These are phyloP conservation scores for Gossypium australe DNA, from an alignment of 345 rosid genomes.

Conservation along the genomic window DNA sequence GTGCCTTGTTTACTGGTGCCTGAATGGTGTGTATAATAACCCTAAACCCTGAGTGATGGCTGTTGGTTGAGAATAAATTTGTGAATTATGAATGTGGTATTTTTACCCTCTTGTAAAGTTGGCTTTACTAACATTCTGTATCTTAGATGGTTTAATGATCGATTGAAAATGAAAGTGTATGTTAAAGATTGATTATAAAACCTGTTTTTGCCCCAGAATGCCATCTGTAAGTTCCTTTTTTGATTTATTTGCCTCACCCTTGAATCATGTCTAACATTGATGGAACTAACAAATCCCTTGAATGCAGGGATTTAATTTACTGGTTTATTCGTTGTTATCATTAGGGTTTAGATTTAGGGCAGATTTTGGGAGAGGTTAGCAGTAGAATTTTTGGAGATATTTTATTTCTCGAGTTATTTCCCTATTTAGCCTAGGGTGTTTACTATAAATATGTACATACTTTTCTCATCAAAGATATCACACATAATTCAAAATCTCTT, in stretches of 20 bases:
- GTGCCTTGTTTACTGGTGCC: neutral
- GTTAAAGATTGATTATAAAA: neutral
- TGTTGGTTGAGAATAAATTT: neutral
- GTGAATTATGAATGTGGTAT: neutral
- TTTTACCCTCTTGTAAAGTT: neutral
- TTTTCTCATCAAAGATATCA: too few relatives aligned
- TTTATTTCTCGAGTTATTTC: too few relatives aligned
- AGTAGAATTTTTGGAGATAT: too few relatives aligned
- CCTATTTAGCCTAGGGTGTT: too few relatives aligned
- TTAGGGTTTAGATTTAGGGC: too few relatives aligned
- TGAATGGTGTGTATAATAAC: constrained; percentile 1
- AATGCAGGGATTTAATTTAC: too few relatives aligned
- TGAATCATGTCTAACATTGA: neutral
- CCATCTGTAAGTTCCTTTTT: neutral
- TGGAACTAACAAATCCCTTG: neutral
- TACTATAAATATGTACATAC: too few relatives aligned
- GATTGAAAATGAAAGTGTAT: neutral
- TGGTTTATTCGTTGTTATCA: too few relatives aligned
- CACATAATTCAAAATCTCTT: too few relatives aligned
- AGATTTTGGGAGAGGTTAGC: too few relatives aligned
- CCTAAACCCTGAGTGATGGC: neutral
- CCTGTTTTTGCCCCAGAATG: neutral
- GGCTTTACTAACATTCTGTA: neutral
- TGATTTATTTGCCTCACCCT: neutral
- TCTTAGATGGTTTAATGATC: neutral